These are phyloP conservation scores for Fusarium siculi DNA, from an alignment of 2,329 filamentous ascomycete genomes.

Conservation along the genomic window DNA sequence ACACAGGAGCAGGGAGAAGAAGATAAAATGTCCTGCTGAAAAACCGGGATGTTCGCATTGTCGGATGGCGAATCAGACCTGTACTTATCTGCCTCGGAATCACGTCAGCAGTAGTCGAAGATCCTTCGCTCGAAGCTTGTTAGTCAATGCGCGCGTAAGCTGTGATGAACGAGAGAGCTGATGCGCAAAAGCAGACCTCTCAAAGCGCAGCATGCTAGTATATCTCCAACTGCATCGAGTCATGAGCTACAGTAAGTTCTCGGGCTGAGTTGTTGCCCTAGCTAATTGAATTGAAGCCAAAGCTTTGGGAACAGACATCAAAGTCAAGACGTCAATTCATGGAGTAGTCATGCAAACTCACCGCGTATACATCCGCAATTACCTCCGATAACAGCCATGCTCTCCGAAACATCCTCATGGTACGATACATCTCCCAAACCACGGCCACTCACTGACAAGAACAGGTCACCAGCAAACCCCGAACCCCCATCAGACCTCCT, in stretches of 20 bases:
- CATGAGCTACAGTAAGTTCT: neutral
- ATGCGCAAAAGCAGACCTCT: neutral
- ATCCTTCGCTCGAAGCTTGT: constrained; percentile 4
- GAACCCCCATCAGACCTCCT: constrained; percentile 24
- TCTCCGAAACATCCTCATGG: constrained; percentile 15
- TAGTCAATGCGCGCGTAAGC: rapidly evolving
- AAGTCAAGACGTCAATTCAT: neutral
- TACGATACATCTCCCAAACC: rapidly evolving
- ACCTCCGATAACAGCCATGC: constrained; percentile 11
- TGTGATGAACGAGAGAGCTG: neutral
- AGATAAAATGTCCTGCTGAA: constrained; percentile 42
- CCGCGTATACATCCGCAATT: neutral
- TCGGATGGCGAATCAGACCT: constrained; percentile 24
- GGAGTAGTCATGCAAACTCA: neutral
- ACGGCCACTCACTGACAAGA: rapidly evolving
- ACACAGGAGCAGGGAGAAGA: constrained; percentile 23
- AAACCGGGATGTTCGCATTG: constrained; percentile 40
- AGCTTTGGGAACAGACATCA: neutral
- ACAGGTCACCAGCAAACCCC: constrained; percentile 26
- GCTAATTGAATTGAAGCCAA: neutral
- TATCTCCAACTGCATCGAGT: neutral
- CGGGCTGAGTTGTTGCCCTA: rapidly evolving
- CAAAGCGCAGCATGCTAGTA: neutral
- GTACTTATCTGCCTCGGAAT: constrained; percentile 36
- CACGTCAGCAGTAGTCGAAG: neutral